Base-by-base conservation (phyloP, 2,329 filamentous ascomycete species). In the Neonectria coccinea region DNA sequence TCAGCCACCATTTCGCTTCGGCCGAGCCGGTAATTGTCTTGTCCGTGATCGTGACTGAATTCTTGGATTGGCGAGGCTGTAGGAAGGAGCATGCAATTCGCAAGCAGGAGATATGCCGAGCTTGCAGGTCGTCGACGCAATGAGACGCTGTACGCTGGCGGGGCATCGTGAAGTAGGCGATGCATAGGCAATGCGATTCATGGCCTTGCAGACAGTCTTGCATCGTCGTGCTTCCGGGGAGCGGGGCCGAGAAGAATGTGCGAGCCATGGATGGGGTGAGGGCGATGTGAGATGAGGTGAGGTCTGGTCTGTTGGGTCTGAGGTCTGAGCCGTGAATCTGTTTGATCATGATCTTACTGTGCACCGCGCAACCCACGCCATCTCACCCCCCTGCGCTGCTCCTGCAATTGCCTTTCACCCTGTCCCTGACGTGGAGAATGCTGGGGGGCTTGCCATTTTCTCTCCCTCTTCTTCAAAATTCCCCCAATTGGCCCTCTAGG, bases 211-310 rank as follows among this genome's bases (percentile, higher is more conserved):
- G 50, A 51, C 10, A 51, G 16, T n/a, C 16, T 20, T 36, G n/a
- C 29, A 48, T 18, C 42, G 27, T 42, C 54, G n/a, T 36, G 14
- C 60, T 29, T 53, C 56, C 52, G 52, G 59, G 59, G 63, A 62
- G 57, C 41, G 56, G 59, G 45, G 64, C 64, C 64, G 60, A 60
- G 29, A 20, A 42, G 50, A 16, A 52, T 36, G 47, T 48, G 45
- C 56, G 41, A 39, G 42, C 29, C 44, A 66, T 66, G 64, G 64
- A 64, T 66, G 64, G 64, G 59, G 56, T 20, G 60, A 66, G 52
- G 54, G 52, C 47, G 47, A 57, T 61, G 60, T 53, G 60, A 61
- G 60, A 66, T 66, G 65, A 65, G 57, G 62, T 61, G 64, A 66
- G 53, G 64, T 66, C 56, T 64, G 60, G 57, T 66, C 54, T 58